Evolutionary conservation across 306 rosid species (phyloP).

Genomic region (Vicia sativa): DNA sequence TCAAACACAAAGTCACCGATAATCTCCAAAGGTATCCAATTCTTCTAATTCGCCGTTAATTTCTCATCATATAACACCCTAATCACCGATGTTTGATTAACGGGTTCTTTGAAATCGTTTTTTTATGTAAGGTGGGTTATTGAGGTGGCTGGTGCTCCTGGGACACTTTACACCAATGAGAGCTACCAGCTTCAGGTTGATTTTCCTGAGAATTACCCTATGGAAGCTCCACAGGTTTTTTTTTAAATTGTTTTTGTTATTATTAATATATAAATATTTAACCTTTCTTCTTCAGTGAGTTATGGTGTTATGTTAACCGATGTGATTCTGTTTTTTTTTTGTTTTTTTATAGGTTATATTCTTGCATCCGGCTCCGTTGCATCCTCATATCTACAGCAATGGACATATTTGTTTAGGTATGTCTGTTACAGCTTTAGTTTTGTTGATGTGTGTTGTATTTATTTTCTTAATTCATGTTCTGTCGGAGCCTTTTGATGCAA

Average conservation of each 20-base stretch:
- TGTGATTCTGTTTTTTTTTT: slow-evolving; percentile 22
- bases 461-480: slow-evolving; percentile 1
- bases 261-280: not conserved
- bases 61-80: not conserved
- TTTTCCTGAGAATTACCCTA: slow-evolving; percentile 98
- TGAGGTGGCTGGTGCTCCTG: slow-evolving; percentile 98
- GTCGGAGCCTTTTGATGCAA: slow-evolving; percentile 6
- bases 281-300: not conserved
- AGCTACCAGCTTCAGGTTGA: slow-evolving; percentile 98
- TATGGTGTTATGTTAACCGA: slow-evolving; percentile 4
- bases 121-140: slow-evolving; percentile 83
- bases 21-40: slow-evolving; percentile 98
- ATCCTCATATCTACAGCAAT: slow-evolving; percentile 97
- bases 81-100: not conserved
- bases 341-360: slow-evolving; percentile 77
- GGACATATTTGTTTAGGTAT: slow-evolving; percentile 99
- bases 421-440: slow-evolving; percentile 1
- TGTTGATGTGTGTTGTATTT: not conserved
- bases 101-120: not conserved
- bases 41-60: not conserved
- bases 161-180: slow-evolving; percentile 88
- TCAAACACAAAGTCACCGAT: slow-evolving; percentile 96
- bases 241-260: not conserved
- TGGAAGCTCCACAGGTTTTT: slow-evolving; percentile 98
- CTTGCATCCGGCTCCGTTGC: slow-evolving; percentile 95